Evolutionary conservation across 140 eudicot species (phyloP).

Genomic region (Bidens hawaiensis): DNA sequence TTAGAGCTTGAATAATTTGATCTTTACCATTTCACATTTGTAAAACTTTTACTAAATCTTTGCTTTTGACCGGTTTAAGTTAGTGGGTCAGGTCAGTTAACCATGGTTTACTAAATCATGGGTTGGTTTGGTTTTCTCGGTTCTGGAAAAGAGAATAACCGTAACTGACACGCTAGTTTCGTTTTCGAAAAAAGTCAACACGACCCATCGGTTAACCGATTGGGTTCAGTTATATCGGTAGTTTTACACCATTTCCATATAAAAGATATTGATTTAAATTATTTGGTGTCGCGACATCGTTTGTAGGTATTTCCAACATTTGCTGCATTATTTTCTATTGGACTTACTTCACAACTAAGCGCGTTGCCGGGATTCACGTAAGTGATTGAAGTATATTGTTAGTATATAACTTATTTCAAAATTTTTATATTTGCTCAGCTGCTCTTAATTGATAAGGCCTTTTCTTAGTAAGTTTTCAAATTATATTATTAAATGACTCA

Average conservation of each 20-base stretch:
- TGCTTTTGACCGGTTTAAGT: no score
- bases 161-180: no score
- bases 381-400: conserved; percentile 21
- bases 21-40: no score
- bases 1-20: no score
- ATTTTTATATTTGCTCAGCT: neutral
- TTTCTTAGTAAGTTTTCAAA: neutral
- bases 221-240: no score
- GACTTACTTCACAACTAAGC: conserved; percentile 26
- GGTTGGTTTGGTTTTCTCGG: no score
- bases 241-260: neutral
- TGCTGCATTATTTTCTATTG: conserved; percentile 57
- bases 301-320: conserved; percentile 93
- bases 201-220: no score
- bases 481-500: conserved; percentile 15
- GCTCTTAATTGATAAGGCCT: neutral
- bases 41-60: no score
- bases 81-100: no score
- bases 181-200: neutral
- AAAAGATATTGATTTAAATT: no score
- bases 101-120: no score
- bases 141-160: no score
- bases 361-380: conserved; percentile 70
- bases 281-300: conserved; percentile 1
- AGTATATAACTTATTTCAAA: neutral